Conservation (phyloP, 2,329 filamentous ascomycete species). For the Aphanocladium album region DNA sequence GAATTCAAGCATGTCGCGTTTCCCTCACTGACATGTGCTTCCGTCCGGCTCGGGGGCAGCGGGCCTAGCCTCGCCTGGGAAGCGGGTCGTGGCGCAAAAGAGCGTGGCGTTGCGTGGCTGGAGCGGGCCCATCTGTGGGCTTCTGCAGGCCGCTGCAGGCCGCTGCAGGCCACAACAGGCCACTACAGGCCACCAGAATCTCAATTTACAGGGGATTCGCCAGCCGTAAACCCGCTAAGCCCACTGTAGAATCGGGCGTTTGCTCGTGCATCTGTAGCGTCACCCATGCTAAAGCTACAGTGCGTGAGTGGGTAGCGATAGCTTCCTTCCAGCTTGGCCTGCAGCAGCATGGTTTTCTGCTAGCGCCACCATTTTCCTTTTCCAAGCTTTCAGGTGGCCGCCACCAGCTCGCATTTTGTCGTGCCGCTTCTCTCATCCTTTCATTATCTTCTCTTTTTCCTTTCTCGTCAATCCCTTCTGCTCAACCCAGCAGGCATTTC, state of each 20-base stretch:
- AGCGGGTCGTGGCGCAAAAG: conserved; percentile 1
- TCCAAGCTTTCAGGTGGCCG: neutral
- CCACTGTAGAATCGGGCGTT: neutral
- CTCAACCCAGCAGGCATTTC: too few relatives aligned
- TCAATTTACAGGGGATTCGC: too few relatives aligned
- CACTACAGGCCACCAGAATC: neutral
- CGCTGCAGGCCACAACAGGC: neutral
- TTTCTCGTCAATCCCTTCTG: neutral
- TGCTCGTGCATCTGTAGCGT: neutral
- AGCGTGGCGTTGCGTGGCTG: neutral
- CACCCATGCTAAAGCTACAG: conserved; percentile 1
- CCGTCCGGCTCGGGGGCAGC: neutral
- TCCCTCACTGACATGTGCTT: neutral
- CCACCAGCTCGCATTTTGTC: neutral
- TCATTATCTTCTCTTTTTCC: neutral
- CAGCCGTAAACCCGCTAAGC: neutral
- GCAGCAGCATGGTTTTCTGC: neutral
- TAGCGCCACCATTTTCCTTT: neutral
- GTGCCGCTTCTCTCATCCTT: neutral
- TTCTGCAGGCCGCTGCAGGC: neutral
- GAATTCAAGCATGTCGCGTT: too few relatives aligned
- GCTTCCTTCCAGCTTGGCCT: neutral
- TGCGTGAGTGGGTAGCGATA: conserved; percentile 10
- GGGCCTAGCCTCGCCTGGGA: neutral
- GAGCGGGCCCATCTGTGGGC: too few relatives aligned